Percentiles rank a stretch among this genome's conserved stretches.
phyloP scores from a whole-genome alignment of 345 rosid genomes.

The Dimocarpus longan region DNA sequence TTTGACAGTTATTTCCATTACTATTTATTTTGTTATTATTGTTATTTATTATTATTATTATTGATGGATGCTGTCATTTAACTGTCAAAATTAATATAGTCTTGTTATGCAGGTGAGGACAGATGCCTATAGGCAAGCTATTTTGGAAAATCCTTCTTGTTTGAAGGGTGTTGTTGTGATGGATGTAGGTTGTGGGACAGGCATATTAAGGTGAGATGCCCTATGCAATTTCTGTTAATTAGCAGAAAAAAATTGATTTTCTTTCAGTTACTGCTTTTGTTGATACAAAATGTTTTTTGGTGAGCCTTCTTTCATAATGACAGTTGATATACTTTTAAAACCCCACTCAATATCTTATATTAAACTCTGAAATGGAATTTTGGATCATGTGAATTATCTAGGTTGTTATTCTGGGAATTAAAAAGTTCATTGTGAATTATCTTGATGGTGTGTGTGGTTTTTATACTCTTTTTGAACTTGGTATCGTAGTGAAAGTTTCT shows the following conservation, averaged over 20 bases:
- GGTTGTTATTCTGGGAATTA: neutral
- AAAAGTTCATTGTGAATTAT: neutral
- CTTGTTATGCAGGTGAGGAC: slow-evolving; percentile 68
- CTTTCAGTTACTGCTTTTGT: neutral
- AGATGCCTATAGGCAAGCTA: slow-evolving; percentile 79
- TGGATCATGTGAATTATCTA: neutral
- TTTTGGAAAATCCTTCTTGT: slow-evolving; percentile 80
- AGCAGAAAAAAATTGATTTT: neutral
- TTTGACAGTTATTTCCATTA: neutral
- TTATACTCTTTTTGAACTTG: too few species aligned
- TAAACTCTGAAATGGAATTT: neutral
- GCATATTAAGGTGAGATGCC: slow-evolving; percentile 69
- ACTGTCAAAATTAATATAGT: slow-evolving; percentile 4
- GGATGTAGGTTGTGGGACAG: slow-evolving; percentile 99
- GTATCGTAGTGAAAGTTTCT: too few species aligned
- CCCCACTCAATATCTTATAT: neutral
- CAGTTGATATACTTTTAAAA: neutral
- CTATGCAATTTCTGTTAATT: neutral
- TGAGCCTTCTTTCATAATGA: neutral
- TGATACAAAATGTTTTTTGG: neutral
- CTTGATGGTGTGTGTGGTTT: too few species aligned
- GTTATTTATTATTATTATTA: neutral
- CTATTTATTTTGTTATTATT: neutral
- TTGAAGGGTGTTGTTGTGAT: slow-evolving; percentile 75
- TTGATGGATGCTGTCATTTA: neutral